Base-by-base conservation (phyloP, 768 basidiomycete genomes). In the Russula abietina region DNA sequence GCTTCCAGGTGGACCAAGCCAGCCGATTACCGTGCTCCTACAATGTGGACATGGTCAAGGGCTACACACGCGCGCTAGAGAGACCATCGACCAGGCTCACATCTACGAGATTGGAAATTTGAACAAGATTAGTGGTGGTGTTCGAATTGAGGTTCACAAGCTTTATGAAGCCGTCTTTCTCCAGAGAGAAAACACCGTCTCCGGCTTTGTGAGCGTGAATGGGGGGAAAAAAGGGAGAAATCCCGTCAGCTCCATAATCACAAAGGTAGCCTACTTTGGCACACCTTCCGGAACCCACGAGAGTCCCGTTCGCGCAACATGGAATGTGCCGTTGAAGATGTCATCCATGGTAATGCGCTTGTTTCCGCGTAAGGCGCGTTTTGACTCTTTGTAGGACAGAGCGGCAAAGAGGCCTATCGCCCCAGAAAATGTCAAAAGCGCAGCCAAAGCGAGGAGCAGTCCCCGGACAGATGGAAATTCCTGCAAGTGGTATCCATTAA, bases 261-360 rank as follows among this genome's bases (percentile, higher is more conserved):
- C 56, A 54, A 24, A 38, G 43, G 26, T 16, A 16, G 14, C 39
- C 38, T 11, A 22, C 39, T 24, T 39, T 38, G n/a, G 36, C 83
- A 45, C 65, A 93, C 95, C 96, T 83, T 97, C 94, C 10, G 88
- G 84, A 32, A 98, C 87, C 97, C 97, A 99, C 49, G 85, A 79
- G 38, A 99, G 72, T 24, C 69, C 68, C 53, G 79, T 77, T 2
- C 71, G 68, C 3, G 79, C 70, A 2, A 78, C 73, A 17, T 38
- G 64, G 70, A 98, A 98, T 2, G 95, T 98, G 4, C 92, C 93
- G 71, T 97, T 96, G 77, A 93, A 93, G 55, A 97, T 73, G 71
- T 94, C 88, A 70, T 98, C 92, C 81, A 98, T 84, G 4, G 87
- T 88, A 33, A 98, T 78, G 67, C 83, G 89, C 62, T 78, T 78